Base-by-base conservation (phyloP, 768 basidiomycete genomes). In the Cystofilobasidium macerans region DNA sequence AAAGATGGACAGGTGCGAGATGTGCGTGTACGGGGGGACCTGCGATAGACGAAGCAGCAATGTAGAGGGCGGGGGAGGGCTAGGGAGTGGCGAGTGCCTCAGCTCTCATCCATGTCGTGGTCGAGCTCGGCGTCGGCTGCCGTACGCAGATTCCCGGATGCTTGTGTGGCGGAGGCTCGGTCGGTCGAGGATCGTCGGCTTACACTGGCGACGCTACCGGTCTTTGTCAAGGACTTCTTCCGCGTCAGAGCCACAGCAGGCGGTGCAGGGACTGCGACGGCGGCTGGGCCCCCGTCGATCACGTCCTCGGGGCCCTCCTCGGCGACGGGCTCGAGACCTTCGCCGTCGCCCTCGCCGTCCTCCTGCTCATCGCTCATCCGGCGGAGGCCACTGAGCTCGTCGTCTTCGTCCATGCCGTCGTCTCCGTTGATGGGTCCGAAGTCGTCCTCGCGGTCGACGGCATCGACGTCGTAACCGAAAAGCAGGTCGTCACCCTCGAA, bases 371-470 rank as follows among this genome's bases (percentile, higher is more conserved):
- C 28, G 12, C 28, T 30, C 51, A 54, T 54, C 14, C 38, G 33
- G 22, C 36, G 26, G 9, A 60, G 36, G 14, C 43, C 58, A n/a
- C 18, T 20, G 26, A 38, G 16, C 43, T 60, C 58, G 6, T 6
- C n/a, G 13, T 60, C 58, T 14, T 60, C 57, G 33, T 2, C 58
- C 26, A 42, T 42, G 24, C 26, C 57, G 28, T 58, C 38, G 14
- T 60, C 58, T 8, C 14, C 51, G 3, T 54, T 30, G 51, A 16
- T 18, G 22, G 45, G 45, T 7, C 45, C 45, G 24, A 47, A 47
- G 9, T 54, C 51, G 26, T 54, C 51, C 51, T 54, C 51, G 28
- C 51, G 28, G 28, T 54, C 51, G 51, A 54, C 30, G 51, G 28
- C 51, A 30, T 54, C 51, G 16, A 54, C 51, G 51, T 54, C 51